Base-by-base conservation (phyloP, 768 basidiomycete genomes). In the Kwoniella bestiolae region DNA sequence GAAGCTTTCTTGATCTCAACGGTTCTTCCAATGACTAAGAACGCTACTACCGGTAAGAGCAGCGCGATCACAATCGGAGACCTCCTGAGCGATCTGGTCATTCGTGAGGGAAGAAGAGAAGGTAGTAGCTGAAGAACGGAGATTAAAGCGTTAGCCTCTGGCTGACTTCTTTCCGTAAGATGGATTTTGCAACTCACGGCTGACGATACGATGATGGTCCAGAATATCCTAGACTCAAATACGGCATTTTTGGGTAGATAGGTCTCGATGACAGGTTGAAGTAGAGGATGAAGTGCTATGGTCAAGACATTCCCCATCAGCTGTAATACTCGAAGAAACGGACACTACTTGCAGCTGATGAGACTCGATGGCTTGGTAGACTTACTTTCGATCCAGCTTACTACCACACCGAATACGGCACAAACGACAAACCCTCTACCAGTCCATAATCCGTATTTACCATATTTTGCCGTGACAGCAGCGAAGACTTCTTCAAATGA, bases 1-100 rank as follows among this genome's bases (percentile, higher is more conserved):
- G 64, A 69, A 12, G 69, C 70, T 35, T 78, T 79, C 26, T 68
- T 68, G 59, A 79, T 78, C 61, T 80, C 79, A 1, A 76, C 75
- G 5, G 79, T 79, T 14, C 79, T 64, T 3, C 79, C 79, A 46
- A 80, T 80, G 12, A 79, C 68, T 2, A 79, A 62, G 45, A 80
- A 79, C 3, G 72, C 69, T 12, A 80, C 74, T 26, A 79, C 38
- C 2, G 79, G 79, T 2, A 80, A 29, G 9, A 79, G 56, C 14
- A 80, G 60, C 4, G 71, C 68, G 16, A 79, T 61, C 18, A 74
- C 45, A 25, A 66, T 47, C 4, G 74, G 72, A 16, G 72, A 63
- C 21, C 68, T 60, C 4, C 65, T 53, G 1, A 77, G 34, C 16
- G 65, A 68, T 45, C 70, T 57, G 0, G 74, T 71, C 57, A 75